Percentiles rank a stretch among this genome's conserved stretches.
Conservation (phyloP, 352 stramenopile species). For the Pythium phragmitis region DNA sequence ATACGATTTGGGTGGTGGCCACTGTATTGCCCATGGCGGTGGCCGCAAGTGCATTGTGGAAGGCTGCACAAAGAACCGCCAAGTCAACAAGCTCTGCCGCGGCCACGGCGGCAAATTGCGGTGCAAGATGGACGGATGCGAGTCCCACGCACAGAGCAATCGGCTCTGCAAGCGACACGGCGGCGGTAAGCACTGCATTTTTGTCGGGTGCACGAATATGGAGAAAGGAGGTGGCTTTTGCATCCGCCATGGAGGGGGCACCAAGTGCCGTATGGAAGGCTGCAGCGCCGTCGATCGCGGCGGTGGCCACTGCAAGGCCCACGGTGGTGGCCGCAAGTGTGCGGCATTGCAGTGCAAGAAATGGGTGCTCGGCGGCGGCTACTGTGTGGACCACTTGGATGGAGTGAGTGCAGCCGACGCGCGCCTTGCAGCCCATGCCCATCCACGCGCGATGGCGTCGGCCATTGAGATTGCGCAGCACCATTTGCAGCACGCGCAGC, state of each 20-base stretch:
- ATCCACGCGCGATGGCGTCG: slow-evolving; percentile 16
- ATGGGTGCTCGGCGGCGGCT: slow-evolving; percentile 78
- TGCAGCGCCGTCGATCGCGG: slow-evolving; percentile 72
- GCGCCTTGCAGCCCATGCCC: slow-evolving; percentile 26
- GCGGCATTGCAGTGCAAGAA: slow-evolving; percentile 64
- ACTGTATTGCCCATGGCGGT: slow-evolving; percentile 85
- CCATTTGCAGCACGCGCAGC: slow-evolving; percentile 23
- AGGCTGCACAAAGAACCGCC: slow-evolving; percentile 83
- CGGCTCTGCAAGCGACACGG: slow-evolving; percentile 85
- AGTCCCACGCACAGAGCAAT: slow-evolving; percentile 75
- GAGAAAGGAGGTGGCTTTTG: slow-evolving; percentile 83
- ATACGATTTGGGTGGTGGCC: slow-evolving; percentile 76
- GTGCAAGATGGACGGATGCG: slow-evolving; percentile 78
- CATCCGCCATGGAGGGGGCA: slow-evolving; percentile 80
- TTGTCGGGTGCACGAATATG: slow-evolving; percentile 81
- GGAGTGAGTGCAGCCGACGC: slow-evolving; percentile 33
- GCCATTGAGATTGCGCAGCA: slow-evolving; percentile 35
- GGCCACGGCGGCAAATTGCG: slow-evolving; percentile 79
- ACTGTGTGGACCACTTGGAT: slow-evolving; percentile 67
- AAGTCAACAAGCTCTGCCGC: slow-evolving; percentile 83
- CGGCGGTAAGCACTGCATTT: slow-evolving; percentile 64
- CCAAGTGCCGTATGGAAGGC: slow-evolving; percentile 65
- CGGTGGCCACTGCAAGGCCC: slow-evolving; percentile 81
- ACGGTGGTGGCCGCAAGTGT: slow-evolving; percentile 84
- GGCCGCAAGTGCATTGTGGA: slow-evolving; percentile 82